Conservation (phyloP, 1,284 basidiomycete species). For the Malassezia furfur region DNA sequence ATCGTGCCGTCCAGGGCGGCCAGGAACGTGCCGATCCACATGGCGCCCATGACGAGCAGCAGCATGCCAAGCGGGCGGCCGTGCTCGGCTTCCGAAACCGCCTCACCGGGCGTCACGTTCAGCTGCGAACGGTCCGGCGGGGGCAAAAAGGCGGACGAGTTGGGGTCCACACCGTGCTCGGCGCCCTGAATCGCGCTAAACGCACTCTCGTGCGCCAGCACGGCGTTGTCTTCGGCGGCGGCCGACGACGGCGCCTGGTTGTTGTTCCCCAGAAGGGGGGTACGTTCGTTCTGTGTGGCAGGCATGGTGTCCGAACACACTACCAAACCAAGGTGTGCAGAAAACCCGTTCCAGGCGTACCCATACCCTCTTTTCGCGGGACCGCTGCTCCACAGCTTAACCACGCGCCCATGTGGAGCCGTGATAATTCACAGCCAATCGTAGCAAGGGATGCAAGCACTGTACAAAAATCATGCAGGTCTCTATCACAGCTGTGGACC, state of each 20-base stretch:
- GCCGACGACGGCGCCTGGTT: conserved; percentile 16
- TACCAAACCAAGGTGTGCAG: too few species aligned
- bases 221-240: conserved; percentile 27
- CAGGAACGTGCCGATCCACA: conserved; percentile 46
- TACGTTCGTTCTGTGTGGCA: conserved; percentile 20
- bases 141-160: conserved; percentile 41
- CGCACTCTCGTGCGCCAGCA: conserved; percentile 39
- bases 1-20: conserved; percentile 44
- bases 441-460: background rate
- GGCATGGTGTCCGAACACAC: background rate
- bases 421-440: background rate
- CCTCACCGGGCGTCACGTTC: conserved; percentile 11
- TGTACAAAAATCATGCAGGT: background rate
- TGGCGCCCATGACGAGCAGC: conserved; percentile 41
- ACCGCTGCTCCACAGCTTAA: background rate
- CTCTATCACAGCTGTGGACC: background rate
- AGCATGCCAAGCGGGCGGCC: conserved; percentile 29
- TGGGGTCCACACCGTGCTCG: conserved; percentile 42
- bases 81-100: conserved; percentile 19
- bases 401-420: background rate
- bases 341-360: background rate
- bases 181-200: conserved; percentile 40
- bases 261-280: conserved; percentile 25
- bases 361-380: background rate
- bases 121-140: conserved; percentile 38